phyloP scores from a whole-genome alignment of 768 basidiomycete species.

The Russula virescens region DNA sequence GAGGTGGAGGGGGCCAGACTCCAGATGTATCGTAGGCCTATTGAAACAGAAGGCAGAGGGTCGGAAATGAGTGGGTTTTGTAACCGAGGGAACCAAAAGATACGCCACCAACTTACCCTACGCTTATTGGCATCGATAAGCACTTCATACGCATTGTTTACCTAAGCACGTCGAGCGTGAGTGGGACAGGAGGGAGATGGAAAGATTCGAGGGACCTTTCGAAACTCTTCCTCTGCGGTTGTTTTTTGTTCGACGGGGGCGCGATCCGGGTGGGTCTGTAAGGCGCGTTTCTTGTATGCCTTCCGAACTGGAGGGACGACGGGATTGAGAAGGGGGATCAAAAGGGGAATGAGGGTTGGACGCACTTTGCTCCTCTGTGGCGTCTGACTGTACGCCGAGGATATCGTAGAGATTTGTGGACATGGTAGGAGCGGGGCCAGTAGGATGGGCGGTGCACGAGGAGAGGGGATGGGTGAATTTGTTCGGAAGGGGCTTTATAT shows the following conservation, averaged over 20 bases:
- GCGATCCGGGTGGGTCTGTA: conserved; percentile 74
- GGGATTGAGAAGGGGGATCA: background rate
- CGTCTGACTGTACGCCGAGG: conserved; percentile 48
- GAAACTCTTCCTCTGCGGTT: conserved; percentile 53
- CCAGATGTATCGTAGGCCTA: conserved; percentile 68
- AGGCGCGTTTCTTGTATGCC: conserved; percentile 69
- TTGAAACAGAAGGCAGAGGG: background rate
- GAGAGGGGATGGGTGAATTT: conserved; percentile 1
- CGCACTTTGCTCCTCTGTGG: conserved; percentile 60
- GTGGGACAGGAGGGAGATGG: background rate
- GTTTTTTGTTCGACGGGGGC: conserved; percentile 55
- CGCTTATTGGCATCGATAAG: conserved; percentile 57
- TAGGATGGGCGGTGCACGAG: conserved; percentile 8
- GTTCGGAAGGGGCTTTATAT: conserved; percentile 13
- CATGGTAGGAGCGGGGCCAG: conserved; percentile 33
- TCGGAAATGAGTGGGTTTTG: conserved; percentile 3
- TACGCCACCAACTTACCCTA: conserved; percentile 34
- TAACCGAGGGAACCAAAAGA: background rate
- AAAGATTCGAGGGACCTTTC: conserved; percentile 34
- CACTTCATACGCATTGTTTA: conserved; percentile 76
- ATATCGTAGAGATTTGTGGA: conserved; percentile 58
- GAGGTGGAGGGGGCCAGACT: conserved; percentile 62
- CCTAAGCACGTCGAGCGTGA: conserved; percentile 35
- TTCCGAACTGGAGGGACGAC: conserved; percentile 50
- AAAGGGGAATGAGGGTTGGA: conserved; percentile 18